A percentile compares a stretch with the other conserved stretches of the same genome.
Conservation (phyloP, 1,284 basidiomycete genomes). For the Trametes polyzona region DNA sequence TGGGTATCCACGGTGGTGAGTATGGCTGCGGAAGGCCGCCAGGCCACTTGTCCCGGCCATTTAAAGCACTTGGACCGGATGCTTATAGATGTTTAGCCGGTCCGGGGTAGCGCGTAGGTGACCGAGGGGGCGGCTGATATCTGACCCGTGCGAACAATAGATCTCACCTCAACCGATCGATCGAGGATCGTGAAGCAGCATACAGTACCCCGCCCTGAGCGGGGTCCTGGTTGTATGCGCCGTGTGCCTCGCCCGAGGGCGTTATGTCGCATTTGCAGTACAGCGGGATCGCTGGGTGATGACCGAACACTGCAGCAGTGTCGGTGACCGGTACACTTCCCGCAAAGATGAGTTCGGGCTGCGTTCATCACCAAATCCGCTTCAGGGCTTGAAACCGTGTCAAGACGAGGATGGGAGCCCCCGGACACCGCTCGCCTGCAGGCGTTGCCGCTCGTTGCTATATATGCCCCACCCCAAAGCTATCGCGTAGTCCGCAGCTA, state of each 20-base stretch:
- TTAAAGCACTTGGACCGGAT: too few species aligned
- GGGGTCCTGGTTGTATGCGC: too few species aligned
- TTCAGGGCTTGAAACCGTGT: slow-evolving; percentile 5
- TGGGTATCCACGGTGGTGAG: too few species aligned
- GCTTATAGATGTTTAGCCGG: background rate
- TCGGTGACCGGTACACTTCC: background rate
- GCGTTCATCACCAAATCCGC: slow-evolving; percentile 7
- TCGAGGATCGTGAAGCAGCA: too few species aligned
- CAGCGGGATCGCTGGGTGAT: background rate
- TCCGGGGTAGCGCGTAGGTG: background rate
- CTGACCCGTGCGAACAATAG: background rate
- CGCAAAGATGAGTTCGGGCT: background rate
- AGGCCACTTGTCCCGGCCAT: too few species aligned
- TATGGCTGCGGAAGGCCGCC: too few species aligned
- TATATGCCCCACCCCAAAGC: background rate
- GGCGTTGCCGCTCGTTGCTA: background rate
- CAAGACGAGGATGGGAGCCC: background rate
- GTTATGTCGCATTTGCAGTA: too few species aligned
- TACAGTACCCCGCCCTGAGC: too few species aligned
- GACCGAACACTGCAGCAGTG: background rate
- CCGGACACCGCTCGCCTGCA: slow-evolving; percentile 7
- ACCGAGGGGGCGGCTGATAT: background rate
- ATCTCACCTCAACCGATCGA: background rate
- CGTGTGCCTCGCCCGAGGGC: too few species aligned
- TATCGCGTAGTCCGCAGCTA: background rate